Evolutionary conservation across 2,329 filamentous ascomycete genomes (phyloP).

Genomic region (Sclerotinia nivalis): DNA sequence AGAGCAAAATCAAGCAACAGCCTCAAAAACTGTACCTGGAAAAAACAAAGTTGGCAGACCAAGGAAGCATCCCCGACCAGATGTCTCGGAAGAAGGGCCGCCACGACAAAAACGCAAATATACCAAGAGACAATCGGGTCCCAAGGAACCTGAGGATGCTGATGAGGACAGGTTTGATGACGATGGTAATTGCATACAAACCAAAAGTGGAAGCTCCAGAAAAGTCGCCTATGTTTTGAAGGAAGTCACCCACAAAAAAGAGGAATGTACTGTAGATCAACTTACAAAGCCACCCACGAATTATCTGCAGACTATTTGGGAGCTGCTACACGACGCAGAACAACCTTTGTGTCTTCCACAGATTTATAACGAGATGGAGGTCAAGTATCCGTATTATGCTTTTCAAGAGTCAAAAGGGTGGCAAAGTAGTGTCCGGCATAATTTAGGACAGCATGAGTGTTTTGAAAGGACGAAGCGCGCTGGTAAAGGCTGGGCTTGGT

Average conservation of each 20-base stretch:
- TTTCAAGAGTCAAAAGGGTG: slow-evolving; percentile 56
- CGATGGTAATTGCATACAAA: slow-evolving; percentile 17
- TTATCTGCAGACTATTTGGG: slow-evolving; percentile 59
- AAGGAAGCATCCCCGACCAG: slow-evolving; percentile 61
- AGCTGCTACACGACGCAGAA: slow-evolving; percentile 53
- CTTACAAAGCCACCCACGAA: slow-evolving; percentile 64
- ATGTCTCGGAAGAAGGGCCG: slow-evolving; percentile 49
- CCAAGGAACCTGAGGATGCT: slow-evolving; percentile 47
- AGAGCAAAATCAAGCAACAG: slow-evolving; percentile 54
- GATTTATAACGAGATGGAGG: slow-evolving; percentile 60
- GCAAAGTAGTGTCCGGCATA: slow-evolving; percentile 64
- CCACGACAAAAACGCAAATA: slow-evolving; percentile 65
- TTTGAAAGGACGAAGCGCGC: slow-evolving; percentile 54
- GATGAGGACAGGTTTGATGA: slow-evolving; percentile 44
- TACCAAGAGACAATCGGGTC: slow-evolving; percentile 60
- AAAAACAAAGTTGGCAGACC: slow-evolving; percentile 68
- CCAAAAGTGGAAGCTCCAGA: slow-evolving; percentile 41
- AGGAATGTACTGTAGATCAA: slow-evolving; percentile 69
- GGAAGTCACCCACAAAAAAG: slow-evolving; percentile 54
- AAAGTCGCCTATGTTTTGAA: slow-evolving; percentile 45
- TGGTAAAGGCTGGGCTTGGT: slow-evolving; percentile 60
- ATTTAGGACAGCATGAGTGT: slow-evolving; percentile 57
- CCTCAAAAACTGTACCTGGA: slow-evolving; percentile 29
- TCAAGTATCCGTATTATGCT: slow-evolving; percentile 59
- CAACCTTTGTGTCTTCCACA: slow-evolving; percentile 58